phyloP scores from a whole-genome alignment of 2,329 filamentous ascomycete genomes.

The Aschersonia sp. region DNA sequence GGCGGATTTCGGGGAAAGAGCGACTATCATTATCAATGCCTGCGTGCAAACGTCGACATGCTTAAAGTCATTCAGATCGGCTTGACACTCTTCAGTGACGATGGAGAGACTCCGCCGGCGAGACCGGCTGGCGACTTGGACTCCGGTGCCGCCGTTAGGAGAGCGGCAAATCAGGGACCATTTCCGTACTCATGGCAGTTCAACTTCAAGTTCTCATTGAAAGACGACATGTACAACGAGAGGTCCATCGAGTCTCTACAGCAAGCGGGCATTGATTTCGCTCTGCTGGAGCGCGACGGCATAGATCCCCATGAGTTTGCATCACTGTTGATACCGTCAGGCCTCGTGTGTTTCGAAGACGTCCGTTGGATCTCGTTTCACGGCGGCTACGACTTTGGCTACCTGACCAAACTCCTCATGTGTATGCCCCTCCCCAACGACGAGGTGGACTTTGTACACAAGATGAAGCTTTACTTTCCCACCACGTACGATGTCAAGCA shows the following conservation, averaged over 20 bases:
- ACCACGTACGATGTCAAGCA: conserved; percentile 94
- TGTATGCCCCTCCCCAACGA: conserved; percentile 74
- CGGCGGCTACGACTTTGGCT: conserved; percentile 95
- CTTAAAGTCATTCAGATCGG: conserved; percentile 96
- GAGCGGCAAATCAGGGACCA: conserved; percentile 27
- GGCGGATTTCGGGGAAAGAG: conserved; percentile 89
- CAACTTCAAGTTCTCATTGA: conserved; percentile 93
- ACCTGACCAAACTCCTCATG: conserved; percentile 85
- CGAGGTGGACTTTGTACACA: conserved; percentile 75
- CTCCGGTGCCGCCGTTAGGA: conserved; percentile 20
- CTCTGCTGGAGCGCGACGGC: conserved; percentile 68
- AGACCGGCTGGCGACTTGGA: conserved; percentile 37
- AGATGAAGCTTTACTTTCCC: conserved; percentile 88
- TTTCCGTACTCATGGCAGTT: conserved; percentile 96
- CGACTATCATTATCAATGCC: conserved; percentile 96
- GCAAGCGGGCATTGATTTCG: conserved; percentile 86
- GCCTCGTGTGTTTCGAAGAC: conserved; percentile 73
- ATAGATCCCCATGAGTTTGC: conserved; percentile 88
- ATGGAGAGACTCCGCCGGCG: conserved; percentile 73
- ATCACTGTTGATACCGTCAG: conserved; percentile 78
- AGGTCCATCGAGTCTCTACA: conserved; percentile 85
- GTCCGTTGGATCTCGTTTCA: conserved; percentile 97
- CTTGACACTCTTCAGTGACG: conserved; percentile 80
- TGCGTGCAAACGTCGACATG: conserved; percentile 93
- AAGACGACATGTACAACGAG: conserved; percentile 95